Conservation (phyloP, 306 rosid species). For the Sechiopsis laciniata region DNA sequence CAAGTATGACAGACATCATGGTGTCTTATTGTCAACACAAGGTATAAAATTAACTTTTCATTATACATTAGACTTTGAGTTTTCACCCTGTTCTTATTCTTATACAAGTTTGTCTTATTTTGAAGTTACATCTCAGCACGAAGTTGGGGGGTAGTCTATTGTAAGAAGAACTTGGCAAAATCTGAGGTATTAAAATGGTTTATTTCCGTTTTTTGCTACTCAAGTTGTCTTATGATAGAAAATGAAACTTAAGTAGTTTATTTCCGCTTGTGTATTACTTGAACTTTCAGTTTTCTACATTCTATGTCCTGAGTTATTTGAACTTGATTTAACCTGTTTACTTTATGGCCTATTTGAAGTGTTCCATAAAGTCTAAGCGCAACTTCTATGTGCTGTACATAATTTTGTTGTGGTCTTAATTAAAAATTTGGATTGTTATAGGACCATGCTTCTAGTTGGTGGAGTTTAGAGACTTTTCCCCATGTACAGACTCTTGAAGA, state of each 20-base stretch:
- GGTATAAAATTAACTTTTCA: slow-evolving; percentile 27
- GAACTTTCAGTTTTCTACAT: background rate
- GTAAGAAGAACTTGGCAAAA: slow-evolving; percentile 29
- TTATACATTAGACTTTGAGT: background rate
- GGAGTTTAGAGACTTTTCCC: slow-evolving; percentile 49
- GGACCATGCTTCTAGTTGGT: slow-evolving; percentile 37
- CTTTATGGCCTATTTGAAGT: background rate
- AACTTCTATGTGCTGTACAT: background rate
- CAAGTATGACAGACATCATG: slow-evolving; percentile 26
- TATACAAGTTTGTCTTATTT: slow-evolving; percentile 20
- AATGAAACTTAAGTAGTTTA: background rate
- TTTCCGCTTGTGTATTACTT: background rate
- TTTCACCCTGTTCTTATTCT: background rate
- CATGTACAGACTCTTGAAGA: slow-evolving; percentile 66
- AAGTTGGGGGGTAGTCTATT: slow-evolving; percentile 20
- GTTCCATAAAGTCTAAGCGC: background rate
- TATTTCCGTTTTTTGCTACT: slow-evolving; percentile 1
- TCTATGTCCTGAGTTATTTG: background rate
- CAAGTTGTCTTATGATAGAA: background rate
- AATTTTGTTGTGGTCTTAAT: slow-evolving; percentile 8
- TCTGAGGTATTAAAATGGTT: slow-evolving; percentile 31
- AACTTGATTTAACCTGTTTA: background rate
- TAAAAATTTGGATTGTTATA: slow-evolving; percentile 20
- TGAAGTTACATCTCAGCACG: slow-evolving; percentile 26
- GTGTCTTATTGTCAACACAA: slow-evolving; percentile 31